Conservation (phyloP, 2,329 filamentous ascomycete genomes). For the Ceratocystis eucalypticola region DNA sequence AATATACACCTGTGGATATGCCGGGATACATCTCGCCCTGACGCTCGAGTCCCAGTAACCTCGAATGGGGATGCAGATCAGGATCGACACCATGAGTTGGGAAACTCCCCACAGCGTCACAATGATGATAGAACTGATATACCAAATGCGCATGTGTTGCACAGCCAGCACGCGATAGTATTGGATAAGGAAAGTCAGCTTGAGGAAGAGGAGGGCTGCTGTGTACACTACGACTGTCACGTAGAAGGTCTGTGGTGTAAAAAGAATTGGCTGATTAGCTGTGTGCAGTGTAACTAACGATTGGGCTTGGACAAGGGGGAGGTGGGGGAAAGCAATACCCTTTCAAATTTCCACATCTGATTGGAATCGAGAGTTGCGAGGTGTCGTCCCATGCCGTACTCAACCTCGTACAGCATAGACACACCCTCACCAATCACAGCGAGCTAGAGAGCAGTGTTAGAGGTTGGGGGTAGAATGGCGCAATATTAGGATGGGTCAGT, state of each 20-base stretch:
- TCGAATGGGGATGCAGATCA: constrained; percentile 24
- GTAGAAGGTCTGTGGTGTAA: constrained; percentile 24
- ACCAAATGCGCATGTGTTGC: constrained; percentile 23
- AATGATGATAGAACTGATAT: constrained; percentile 23
- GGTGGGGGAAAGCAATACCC: constrained; percentile 4
- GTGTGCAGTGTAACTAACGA: neutral
- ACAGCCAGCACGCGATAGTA: constrained; percentile 28
- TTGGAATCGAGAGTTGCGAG: neutral
- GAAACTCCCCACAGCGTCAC: constrained; percentile 24
- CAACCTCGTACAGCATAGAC: constrained; percentile 14
- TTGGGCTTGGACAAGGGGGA: neutral
- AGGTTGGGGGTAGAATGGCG: neutral
- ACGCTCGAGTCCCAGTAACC: constrained; percentile 24
- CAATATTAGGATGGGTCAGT: neutral
- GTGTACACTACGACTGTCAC: constrained; percentile 27
- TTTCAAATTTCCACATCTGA: constrained; percentile 17
- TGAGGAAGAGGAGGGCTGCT: constrained; percentile 24
- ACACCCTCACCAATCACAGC: constrained; percentile 1
- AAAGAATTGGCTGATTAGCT: neutral
- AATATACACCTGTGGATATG: constrained; percentile 22
- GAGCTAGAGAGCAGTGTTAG: constrained; percentile 12
- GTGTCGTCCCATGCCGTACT: constrained; percentile 21
- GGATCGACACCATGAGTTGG: constrained; percentile 23
- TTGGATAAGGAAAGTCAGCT: constrained; percentile 28
- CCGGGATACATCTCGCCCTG: constrained; percentile 21